Base-by-base conservation (phyloP, 1,284 basidiomycete species). In the Cryptococcus jaspeensis region DNA sequence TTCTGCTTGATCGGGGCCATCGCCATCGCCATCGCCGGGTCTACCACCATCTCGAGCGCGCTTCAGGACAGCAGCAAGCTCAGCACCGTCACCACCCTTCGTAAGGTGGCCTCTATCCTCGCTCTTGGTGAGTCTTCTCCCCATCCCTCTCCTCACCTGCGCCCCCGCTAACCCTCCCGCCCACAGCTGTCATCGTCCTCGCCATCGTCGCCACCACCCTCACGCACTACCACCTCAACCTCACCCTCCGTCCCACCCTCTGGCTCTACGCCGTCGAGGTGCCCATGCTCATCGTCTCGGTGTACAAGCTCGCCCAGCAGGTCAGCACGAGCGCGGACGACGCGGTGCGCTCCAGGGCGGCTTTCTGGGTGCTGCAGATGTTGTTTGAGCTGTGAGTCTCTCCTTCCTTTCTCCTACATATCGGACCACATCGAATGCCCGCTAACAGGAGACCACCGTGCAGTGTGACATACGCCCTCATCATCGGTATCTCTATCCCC, bases 281-380 rank as follows among this genome's bases (percentile, higher is more conserved):
- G 2, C 40, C 25, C 15, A 22, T 62, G 2, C 5, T 60, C 22
- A 50, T 62, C 36, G 56, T 60, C 23, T 25, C 53, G 5, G 46
- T 59, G 36, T 64, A 60, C 52, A 37, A 50, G 32, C 37, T 64
- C 41, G 57, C 50, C 13, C 55, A 58, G 20, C 42, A 41, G 28
- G 52, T 47, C 40, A 48, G 37, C 20, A 56, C 38, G 37, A 40
- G 49, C 28, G 18, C 18, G n/a, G 40, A 36, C 44, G 52, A 52
- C 41, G 51, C 40, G 2, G 57, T 63, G 16, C 56, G 59, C 35
- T 54, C 53, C 9, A 35, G 16, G 16, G 51, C 54, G 1, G 57
- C 61, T 1, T 71, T 70, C 58, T 71, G 63, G 60, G 41, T 65
- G 38, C 47, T 65, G 48, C 63, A 69, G 50, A 58, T 66, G 40